Evolutionary conservation across 1,284 basidiomycete genomes (phyloP).

Genomic region (Fomitiporia mediterranea): DNA sequence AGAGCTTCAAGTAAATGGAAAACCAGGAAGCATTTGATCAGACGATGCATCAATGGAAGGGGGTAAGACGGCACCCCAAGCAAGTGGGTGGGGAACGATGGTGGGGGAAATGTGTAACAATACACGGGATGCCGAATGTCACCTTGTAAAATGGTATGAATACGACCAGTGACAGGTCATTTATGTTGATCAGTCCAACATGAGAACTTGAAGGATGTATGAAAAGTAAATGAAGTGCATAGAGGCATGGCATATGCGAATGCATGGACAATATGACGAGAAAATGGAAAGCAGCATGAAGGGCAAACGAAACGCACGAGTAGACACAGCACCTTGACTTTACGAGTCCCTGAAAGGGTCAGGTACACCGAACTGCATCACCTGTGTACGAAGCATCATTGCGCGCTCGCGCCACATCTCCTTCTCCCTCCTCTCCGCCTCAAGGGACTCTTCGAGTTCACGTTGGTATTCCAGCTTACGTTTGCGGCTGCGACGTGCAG

Average conservation of each 20-base stretch:
- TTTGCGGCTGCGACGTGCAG: constrained; percentile 69
- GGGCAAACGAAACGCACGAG: constrained; percentile 13
- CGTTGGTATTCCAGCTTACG: constrained; percentile 72
- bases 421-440: constrained; percentile 43
- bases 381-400: constrained; percentile 40
- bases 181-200: too few relatives aligned
- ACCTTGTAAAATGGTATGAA: neutral
- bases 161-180: constrained; percentile 6
- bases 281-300: constrained; percentile 15
- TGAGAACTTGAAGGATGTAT: constrained; percentile 10
- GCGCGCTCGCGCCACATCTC: constrained; percentile 57
- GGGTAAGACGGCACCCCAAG: constrained; percentile 46
- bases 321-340: constrained; percentile 18
- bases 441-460: constrained; percentile 51
- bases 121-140: constrained; percentile 47
- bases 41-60: constrained; percentile 26
- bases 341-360: constrained; percentile 36
- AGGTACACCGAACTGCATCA: constrained; percentile 43
- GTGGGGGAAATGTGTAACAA: constrained; percentile 23
- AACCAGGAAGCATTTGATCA: neutral
- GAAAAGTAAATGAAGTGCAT: constrained; percentile 14
- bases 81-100: constrained; percentile 38
- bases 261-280: neutral
- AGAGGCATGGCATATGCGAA: neutral
- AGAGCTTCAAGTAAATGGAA: neutral